Evolutionary conservation across 2,329 filamentous ascomycete species (phyloP).

Genomic region (Clarireedia paspali): DNA sequence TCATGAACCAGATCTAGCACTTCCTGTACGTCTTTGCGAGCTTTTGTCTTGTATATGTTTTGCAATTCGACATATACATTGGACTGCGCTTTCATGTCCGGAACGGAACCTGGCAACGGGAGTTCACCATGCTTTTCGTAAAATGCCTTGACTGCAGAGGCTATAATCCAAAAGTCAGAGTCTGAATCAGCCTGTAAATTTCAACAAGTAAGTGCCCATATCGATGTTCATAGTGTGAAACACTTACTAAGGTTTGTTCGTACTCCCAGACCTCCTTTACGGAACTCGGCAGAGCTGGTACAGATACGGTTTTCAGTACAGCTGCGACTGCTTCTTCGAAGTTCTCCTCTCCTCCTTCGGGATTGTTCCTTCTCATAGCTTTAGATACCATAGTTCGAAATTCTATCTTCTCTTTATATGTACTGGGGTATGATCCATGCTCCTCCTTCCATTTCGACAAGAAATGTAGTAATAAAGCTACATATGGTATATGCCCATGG

Average conservation of each 20-base stretch:
- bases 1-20: conserved; percentile 59
- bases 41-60: conserved; percentile 86
- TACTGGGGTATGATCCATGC: conserved; percentile 58
- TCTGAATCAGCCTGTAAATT: conserved; percentile 37
- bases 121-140: conserved; percentile 64
- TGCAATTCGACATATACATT: conserved; percentile 84
- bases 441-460: conserved; percentile 75
- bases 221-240: conserved; percentile 17
- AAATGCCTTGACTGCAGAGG: conserved; percentile 70
- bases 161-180: conserved; percentile 81
- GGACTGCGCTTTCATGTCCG: conserved; percentile 97
- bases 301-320: conserved; percentile 78
- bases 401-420: conserved; percentile 77
- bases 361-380: conserved; percentile 60
- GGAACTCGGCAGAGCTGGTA: conserved; percentile 57
- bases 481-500: conserved; percentile 86
- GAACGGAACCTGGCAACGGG: conserved; percentile 78
- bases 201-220: no score
- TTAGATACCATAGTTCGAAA: conserved; percentile 67
- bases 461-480: conserved; percentile 75
- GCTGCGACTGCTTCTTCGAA: conserved; percentile 87
- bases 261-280: conserved; percentile 75
- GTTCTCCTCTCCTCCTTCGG: conserved; percentile 91
- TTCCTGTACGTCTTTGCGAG: conserved; percentile 68
- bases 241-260: conserved; percentile 41